Evolutionary conservation across 78 protist genomes (phyloP), one percentile per base, ranked within the genome.

Genomic region (Dictyostelium capitatum): DNA sequence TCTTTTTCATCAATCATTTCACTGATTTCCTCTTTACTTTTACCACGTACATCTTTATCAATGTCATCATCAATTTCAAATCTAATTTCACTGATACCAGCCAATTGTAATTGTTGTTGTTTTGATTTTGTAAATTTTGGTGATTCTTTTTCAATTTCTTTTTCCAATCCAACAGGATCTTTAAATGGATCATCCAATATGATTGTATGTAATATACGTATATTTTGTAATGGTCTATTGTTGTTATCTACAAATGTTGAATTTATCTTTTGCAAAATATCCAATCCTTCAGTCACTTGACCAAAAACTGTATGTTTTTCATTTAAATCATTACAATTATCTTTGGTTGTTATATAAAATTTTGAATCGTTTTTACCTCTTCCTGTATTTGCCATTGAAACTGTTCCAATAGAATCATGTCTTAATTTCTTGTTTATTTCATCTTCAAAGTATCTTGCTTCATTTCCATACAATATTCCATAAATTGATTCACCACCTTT

Each of bases 241-340:
- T 84, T 41, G 1, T 1, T 0, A 82, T 98, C 99, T 11, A 32
- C 74, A 37, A 89, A 94, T 2, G 90, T 92, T 12, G 70, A 82
- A 78, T 97, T 97, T 41, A 97, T 92, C 77, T 51, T 77, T 47
- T 77, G 75, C 11, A 97, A 77, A 30, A 91, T 85, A 10, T 98
- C 98, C 19, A 97, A 51, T 1, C 98, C 98, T 53, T 99, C 99
- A 4, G 92, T 97, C 0, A 98, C 98, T 51, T 87, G 89, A 19
- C 99, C 99, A 83, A 98, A 98, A 3, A 98, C 28, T 7, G 99
- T 98, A 95, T 98, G 95, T 79, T 96, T 89, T 14, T 95, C 98
- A 70, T 99, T 98, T 20, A 98, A 47, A 56, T 81, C 80, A 51
- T 79, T 89, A 19, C 97, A 43, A n/a, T 85, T 64, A 1, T 65